Base-by-base conservation (phyloP, 1,139 yeast genomes). In the Taphrina betulina region DNA sequence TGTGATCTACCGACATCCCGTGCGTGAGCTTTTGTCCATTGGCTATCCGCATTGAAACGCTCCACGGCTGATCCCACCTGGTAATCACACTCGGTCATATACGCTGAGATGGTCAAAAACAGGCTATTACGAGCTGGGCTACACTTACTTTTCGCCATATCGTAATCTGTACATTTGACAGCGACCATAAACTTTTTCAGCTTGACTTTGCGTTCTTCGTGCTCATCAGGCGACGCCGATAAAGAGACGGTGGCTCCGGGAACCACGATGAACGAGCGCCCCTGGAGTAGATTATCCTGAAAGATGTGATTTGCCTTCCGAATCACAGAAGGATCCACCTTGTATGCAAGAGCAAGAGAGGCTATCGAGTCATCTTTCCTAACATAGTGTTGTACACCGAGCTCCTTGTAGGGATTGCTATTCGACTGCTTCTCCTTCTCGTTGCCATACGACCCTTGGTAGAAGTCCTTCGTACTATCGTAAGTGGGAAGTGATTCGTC, bases 61-160 rank as follows among this genome's bases (percentile, higher is more conserved):
- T 28, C 24, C n/a, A 40, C 46, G 14, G 54, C 54, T 7, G 20
- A 38, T 10, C 29, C 33, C n/a, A 50, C 40, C 7, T 24, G 17
- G 16, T 33, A 41, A 16, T 40, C 46, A 17, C 54, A 40, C 12
- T 50, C 54, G 7, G 22, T 31, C 54, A 50, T 50, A 34, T 50
- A 50, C 23, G 54, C 54, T 7, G 7, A 26, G 12, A 26, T 26
- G 10, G 12, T 12, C 31, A 12, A 26, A 12, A 26, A 26, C 31
- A 7, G 10, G 31, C 10, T 12, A 26, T 26, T 26, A n/a, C n/a
- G n/a, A n/a, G n/a, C n/a, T n/a, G n/a, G n/a, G n/a, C n/a, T n/a
- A n/a, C n/a, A 43, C 52, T 45, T 26, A 45, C 52, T 45, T 23
- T 45, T 34, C 23, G 52, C 52, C 52, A 45, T 45, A 26, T 41